phyloP scores from a whole-genome alignment of 225 moss, liverwort and hornwort species.

The Bryum argenteum region DNA sequence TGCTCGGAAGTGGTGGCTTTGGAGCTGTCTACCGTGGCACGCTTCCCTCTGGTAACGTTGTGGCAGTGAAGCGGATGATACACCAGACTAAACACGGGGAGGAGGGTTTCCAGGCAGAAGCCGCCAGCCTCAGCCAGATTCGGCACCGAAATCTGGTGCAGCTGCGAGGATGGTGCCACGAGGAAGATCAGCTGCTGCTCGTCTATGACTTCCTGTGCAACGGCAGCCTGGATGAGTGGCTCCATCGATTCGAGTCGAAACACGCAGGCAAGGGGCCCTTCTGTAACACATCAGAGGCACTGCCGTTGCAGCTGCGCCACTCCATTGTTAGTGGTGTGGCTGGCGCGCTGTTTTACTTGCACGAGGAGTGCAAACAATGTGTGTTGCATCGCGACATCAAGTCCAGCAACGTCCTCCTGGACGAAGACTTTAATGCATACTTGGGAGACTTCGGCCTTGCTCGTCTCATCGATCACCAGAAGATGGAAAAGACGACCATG shows the following conservation, averaged over 20 bases:
- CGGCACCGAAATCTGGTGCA: too few relatives aligned
- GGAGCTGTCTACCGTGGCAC: conserved; percentile 51
- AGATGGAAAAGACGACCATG: conserved; percentile 36
- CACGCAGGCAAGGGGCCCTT: neutral
- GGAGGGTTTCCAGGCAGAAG: conserved; percentile 49
- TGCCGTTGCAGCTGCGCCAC: conserved; percentile 19
- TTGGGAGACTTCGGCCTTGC: conserved; percentile 46
- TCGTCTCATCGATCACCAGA: conserved; percentile 27
- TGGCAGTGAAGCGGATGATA: conserved; percentile 27
- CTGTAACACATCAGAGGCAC: neutral
- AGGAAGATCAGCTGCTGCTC: too few relatives aligned
- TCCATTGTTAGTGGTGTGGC: too few relatives aligned
- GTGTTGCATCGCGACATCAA: too few relatives aligned
- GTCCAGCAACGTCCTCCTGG: conserved; percentile 45
- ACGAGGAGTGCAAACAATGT: too few relatives aligned
- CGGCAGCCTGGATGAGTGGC: conserved; percentile 60
- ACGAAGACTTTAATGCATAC: conserved; percentile 36
- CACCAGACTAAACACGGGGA: conserved; percentile 19
- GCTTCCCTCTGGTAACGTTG: conserved; percentile 22
- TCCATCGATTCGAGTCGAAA: conserved; percentile 13
- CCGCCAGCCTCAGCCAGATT: conserved; percentile 39
- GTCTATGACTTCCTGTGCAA: too few relatives aligned
- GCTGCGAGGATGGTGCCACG: too few relatives aligned
- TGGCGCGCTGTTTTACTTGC: too few relatives aligned
- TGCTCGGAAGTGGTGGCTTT: too few relatives aligned